Evolutionary conservation across 495 filamentous ascomycete species (phyloP).

Genomic region (Sphaerosporella brunnea): DNA sequence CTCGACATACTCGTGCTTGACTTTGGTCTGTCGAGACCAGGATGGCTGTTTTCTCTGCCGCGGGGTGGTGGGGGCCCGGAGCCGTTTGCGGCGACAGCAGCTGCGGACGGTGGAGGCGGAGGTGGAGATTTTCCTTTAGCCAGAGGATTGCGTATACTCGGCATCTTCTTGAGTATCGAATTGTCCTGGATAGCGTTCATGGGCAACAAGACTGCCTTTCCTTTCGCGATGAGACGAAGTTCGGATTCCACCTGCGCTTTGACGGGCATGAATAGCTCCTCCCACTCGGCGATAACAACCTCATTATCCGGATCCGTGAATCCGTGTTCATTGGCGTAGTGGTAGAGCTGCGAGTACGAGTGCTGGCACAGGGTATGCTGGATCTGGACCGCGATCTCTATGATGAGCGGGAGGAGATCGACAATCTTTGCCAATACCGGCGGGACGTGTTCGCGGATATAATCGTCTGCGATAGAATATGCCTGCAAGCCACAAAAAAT

Average conservation of each 20-base stretch:
- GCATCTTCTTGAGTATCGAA: neutral
- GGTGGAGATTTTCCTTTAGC: constrained; percentile 17
- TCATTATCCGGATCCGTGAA: constrained; percentile 50
- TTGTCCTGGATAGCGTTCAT: constrained; percentile 31
- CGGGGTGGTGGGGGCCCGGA: neutral
- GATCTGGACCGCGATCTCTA: constrained; percentile 54
- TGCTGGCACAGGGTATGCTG: constrained; percentile 71
- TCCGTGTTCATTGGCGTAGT: constrained; percentile 51
- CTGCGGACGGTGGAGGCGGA: constrained; percentile 16
- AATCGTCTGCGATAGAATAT: constrained; percentile 66
- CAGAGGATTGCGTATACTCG: constrained; percentile 11
- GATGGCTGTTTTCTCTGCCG: neutral
- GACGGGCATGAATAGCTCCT: constrained; percentile 43
- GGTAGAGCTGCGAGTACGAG: constrained; percentile 67
- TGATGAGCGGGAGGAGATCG: constrained; percentile 60
- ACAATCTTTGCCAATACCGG: constrained; percentile 56
- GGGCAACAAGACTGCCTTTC: constrained; percentile 53
- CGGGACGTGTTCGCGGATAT: constrained; percentile 57
- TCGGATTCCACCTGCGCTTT: constrained; percentile 53
- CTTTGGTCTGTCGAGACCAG: neutral
- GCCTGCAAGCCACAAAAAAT: constrained; percentile 35
- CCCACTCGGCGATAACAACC: constrained; percentile 53
- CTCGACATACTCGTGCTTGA: neutral
- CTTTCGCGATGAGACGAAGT: constrained; percentile 47
- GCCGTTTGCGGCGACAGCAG: neutral